These are phyloP conservation scores for Colletotrichum navitas DNA, from an alignment of 2,329 filamentous ascomycete species.

Conservation along the genomic window DNA sequence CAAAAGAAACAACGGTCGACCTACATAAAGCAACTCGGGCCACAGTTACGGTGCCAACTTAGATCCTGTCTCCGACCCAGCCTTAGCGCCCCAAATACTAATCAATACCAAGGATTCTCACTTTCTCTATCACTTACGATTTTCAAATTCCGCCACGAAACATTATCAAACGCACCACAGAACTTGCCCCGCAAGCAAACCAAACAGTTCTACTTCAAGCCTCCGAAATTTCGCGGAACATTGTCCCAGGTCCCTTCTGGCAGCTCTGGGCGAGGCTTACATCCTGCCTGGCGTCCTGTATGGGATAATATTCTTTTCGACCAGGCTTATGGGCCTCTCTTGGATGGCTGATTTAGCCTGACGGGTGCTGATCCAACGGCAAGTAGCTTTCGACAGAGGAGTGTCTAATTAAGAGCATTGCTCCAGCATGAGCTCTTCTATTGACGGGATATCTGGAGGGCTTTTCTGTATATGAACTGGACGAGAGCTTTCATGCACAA, in stretches of 20 bases:
- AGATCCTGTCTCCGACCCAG: not conserved
- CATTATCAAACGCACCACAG: not conserved
- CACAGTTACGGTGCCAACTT: not conserved
- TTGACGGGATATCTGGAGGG: not conserved
- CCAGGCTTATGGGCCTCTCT: too few relatives aligned
- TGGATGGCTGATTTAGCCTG: too few relatives aligned
- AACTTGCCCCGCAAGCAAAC: not conserved
- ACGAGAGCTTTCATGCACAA: too few relatives aligned
- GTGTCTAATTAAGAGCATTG: too few relatives aligned
- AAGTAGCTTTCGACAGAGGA: too few relatives aligned
- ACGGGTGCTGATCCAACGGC: too few relatives aligned
- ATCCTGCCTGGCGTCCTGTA: not conserved
- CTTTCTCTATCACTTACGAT: not conserved
- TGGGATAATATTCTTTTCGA: too few relatives aligned
- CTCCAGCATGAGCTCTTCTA: too few relatives aligned
- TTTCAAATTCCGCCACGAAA: not conserved
- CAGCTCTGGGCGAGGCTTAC: not conserved
- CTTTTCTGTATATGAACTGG: not conserved
- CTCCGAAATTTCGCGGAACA: too few relatives aligned
- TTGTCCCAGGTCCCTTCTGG: not conserved
- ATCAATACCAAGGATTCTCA: not conserved
- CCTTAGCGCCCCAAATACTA: too few relatives aligned
- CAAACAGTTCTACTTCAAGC: not conserved
- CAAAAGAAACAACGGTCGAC: not conserved
- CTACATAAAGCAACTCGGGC: not conserved